A percentile compares a stretch with the other conserved stretches of the same genome.
These are phyloP conservation scores for Pezicula neosporulosa DNA, from an alignment of 2,329 filamentous ascomycete species.

Conservation along the genomic window DNA sequence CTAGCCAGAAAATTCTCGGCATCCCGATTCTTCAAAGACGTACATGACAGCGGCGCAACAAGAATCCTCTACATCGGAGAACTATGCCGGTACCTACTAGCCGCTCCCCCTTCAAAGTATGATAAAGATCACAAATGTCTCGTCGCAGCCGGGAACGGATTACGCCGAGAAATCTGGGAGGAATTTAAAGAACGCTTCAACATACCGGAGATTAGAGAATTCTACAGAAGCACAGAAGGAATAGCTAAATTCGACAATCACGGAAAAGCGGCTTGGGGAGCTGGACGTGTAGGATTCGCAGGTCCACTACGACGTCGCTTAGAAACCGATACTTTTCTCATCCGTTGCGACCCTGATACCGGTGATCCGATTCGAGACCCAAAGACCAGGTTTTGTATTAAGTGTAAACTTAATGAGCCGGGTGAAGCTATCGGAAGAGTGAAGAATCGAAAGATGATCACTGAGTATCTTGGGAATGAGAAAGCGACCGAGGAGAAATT, in stretches of 20 bases:
- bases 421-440: conserved; percentile 43
- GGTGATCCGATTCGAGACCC: conserved; percentile 28
- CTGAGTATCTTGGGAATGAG: conserved; percentile 37
- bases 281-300: conserved; percentile 39
- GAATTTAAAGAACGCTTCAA: conserved; percentile 39
- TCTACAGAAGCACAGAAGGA: conserved; percentile 44
- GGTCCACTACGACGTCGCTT: conserved; percentile 35
- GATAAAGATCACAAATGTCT: conserved; percentile 41
- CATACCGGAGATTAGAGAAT: conserved; percentile 42
- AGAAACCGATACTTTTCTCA: conserved; percentile 38
- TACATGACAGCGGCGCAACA: conserved; percentile 37
- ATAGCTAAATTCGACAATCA: conserved; percentile 42
- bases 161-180: conserved; percentile 45
- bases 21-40: conserved; percentile 41
- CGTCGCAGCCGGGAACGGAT: conserved; percentile 42
- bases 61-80: conserved; percentile 45
- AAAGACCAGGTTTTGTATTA: conserved; percentile 38
- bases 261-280: conserved; percentile 35
- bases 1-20: conserved; percentile 42
- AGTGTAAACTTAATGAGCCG: conserved; percentile 33
- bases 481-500: conserved; percentile 41
- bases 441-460: conserved; percentile 33
- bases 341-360: conserved; percentile 32
- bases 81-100: conserved; percentile 43
- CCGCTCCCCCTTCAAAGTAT: conserved; percentile 38